Evolutionary conservation across 2,329 filamentous ascomycete genomes (phyloP), one percentile per base, ranked within the genome.

Genomic region (Verticillium longisporum): DNA sequence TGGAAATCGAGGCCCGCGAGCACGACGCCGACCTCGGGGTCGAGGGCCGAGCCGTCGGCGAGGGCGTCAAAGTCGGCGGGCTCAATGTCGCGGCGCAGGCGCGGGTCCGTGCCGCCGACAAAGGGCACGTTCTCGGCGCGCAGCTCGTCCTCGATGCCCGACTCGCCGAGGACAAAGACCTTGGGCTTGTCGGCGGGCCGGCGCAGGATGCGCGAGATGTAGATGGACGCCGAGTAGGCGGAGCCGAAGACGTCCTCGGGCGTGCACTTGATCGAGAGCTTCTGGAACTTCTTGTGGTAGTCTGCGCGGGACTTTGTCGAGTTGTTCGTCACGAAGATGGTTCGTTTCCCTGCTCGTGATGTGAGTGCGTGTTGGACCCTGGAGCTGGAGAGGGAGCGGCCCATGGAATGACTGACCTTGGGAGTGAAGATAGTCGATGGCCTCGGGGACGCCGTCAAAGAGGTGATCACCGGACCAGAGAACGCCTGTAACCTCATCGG

Each of bases 281-380:
- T 79, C 56, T 89, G 86, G 63, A 99, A 88, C 72, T 98, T 99
- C 80, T 94, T 92, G 74, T 90, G 88, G 77, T 99, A 99, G 73
- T 97, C 92, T 57, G 84, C 80, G 61, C 95, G 89, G 11, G 94
- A 97, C 74, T 99, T 99, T 61, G 95, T 98, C 71, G 92, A 97
- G 80, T 99, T 99, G 79, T 99, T 99, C 50, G 95, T 99, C 59
- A 99, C 95, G 72, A 99, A 99, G 60, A 99, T 88, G 37, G 95
- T 84, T 72, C 89, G 89, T 76, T 99, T 99, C 72, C 91, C 93
- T 95, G 59, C 33, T 14, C 9, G 6, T 33, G 2, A 11, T 38
- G 15, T 45, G 14, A 54, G 55, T 26, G 13, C 18, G 15, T 15
- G 33, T 7, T 33, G 18, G 38, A 38, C 41, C 64, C 59, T 38